phyloP scores from a whole-genome alignment of 2,329 filamentous ascomycete genomes.

The Pseudomassariella vexata region DNA sequence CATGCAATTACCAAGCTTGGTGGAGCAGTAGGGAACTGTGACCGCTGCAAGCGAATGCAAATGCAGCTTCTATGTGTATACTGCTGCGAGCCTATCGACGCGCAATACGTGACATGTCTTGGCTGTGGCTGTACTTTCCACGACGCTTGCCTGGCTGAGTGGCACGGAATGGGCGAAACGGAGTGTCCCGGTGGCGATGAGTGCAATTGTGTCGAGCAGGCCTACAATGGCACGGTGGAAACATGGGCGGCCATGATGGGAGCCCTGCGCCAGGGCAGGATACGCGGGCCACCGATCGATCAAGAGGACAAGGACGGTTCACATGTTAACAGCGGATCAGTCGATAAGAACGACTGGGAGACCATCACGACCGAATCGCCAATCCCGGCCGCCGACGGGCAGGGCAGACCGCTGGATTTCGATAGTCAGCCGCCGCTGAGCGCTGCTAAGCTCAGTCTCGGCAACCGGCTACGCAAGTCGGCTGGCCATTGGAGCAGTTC shows the following conservation, averaged over 20 bases:
- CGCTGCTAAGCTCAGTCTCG: conserved; percentile 42
- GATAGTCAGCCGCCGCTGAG: conserved; percentile 27
- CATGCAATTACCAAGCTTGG: conserved; percentile 33
- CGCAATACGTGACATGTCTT: conserved; percentile 55
- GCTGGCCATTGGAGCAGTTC: conserved; percentile 41
- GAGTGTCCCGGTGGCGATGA: conserved; percentile 60
- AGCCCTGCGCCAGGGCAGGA: conserved; percentile 30
- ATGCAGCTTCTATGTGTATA: conserved; percentile 56
- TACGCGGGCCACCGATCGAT: too few species aligned
- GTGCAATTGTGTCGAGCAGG: conserved; percentile 55
- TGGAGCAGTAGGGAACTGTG: conserved; percentile 35
- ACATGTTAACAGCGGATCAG: conserved; percentile 15
- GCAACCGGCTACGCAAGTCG: conserved; percentile 43
- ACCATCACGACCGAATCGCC: conserved; percentile 23
- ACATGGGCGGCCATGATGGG: conserved; percentile 53
- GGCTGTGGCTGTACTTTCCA: conserved; percentile 59
- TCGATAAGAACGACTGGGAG: conserved; percentile 31
- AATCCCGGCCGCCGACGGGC: conserved; percentile 19
- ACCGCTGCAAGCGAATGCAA: conserved; percentile 47
- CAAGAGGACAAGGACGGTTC: too few species aligned
- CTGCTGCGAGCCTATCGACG: conserved; percentile 55
- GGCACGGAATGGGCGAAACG: conserved; percentile 50
- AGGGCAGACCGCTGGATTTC: conserved; percentile 20
- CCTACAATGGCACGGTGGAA: conserved; percentile 51
- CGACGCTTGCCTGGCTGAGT: conserved; percentile 52